These are phyloP conservation scores for Xylaria flabelliformis DNA, from an alignment of 495 filamentous ascomycete genomes.

Conservation along the genomic window DNA sequence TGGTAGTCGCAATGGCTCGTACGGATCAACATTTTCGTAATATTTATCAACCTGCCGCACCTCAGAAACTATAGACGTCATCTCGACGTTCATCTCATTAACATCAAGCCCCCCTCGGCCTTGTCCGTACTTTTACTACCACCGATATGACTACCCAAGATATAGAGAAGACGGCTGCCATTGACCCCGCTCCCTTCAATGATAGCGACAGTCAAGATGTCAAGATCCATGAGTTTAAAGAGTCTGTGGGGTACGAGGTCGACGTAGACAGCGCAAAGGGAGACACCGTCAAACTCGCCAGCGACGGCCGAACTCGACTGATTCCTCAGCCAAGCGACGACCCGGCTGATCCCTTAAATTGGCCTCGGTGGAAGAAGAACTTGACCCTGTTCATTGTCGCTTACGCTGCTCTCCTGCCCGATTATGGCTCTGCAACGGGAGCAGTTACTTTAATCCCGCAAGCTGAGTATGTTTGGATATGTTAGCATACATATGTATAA, in stretches of 20 bases:
- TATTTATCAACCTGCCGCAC: neutral
- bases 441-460: constrained; percentile 62
- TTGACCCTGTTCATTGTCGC: constrained; percentile 60
- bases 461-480: constrained; percentile 41
- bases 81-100: neutral
- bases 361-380: constrained; percentile 60
- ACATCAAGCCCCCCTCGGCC: neutral
- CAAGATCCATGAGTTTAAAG: constrained; percentile 40
- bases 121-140: neutral
- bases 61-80: neutral
- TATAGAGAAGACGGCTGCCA: neutral
- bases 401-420: constrained; percentile 60
- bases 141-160: constrained; percentile 9
- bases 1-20: neutral
- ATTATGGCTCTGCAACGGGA: constrained; percentile 63
- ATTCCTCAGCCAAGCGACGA: constrained; percentile 66
- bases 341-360: constrained; percentile 66
- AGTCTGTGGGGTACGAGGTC: constrained; percentile 46
- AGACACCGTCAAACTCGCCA: constrained; percentile 44
- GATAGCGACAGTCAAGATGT: constrained; percentile 1
- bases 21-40: neutral
- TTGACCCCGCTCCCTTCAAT: neutral
- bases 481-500: neutral
- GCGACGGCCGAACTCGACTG: constrained; percentile 56
- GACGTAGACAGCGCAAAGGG: constrained; percentile 32